phyloP scores from a whole-genome alignment of 768 basidiomycete genomes.

The Glaciozyma martinii region DNA sequence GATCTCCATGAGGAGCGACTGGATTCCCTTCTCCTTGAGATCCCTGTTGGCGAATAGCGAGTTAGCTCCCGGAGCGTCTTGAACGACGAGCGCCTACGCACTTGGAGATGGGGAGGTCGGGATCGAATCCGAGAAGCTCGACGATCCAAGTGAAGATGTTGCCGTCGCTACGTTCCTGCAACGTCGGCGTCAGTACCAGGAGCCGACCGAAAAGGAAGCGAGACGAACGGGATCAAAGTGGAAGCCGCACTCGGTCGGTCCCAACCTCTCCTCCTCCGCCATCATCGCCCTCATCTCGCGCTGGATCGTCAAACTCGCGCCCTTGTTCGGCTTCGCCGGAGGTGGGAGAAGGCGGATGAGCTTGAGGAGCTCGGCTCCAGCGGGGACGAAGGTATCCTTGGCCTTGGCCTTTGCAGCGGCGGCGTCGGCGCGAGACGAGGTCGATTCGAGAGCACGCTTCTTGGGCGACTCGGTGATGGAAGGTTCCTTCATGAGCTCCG shows the following conservation, averaged over 20 bases:
- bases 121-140: constrained; percentile 52
- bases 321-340: constrained; percentile 50
- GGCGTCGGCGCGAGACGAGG: not conserved
- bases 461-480: not conserved
- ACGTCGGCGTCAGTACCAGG: not conserved
- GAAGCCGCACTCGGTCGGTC: constrained; percentile 57
- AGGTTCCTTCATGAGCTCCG: constrained; percentile 24
- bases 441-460: not conserved
- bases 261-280: constrained; percentile 50
- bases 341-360: constrained; percentile 52
- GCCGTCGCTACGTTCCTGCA: constrained; percentile 20
- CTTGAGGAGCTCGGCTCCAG: constrained; percentile 34
- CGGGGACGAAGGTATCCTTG: constrained; percentile 49
- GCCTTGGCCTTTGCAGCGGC: constrained; percentile 41
- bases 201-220: not conserved
- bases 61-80: not conserved
- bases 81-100: not conserved
- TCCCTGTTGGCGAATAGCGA: constrained; percentile 40
- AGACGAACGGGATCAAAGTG: constrained; percentile 50
- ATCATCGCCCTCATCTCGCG: constrained; percentile 57
- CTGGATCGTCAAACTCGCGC: constrained; percentile 53
- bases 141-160: constrained; percentile 49
- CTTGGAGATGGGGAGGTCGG: constrained; percentile 52
- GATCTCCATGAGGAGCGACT: constrained; percentile 63
- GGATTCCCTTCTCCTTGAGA: constrained; percentile 49